Evolutionary conservation across 108 stramenopile species (phyloP), one percentile per base, ranked within the genome.

Genomic region (Skeletonema menzelii): DNA sequence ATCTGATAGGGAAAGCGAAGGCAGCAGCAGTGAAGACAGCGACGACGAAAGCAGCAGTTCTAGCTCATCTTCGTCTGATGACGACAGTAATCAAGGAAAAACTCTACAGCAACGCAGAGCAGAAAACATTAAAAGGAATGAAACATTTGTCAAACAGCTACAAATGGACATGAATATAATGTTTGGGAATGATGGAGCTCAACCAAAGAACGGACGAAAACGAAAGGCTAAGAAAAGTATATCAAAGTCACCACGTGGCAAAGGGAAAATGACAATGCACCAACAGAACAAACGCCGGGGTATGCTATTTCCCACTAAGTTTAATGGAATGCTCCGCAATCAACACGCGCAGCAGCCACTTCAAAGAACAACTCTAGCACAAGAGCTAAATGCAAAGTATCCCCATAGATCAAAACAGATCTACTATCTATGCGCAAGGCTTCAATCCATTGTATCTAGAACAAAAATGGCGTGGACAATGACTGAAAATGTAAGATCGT

Each of bases 371-470:
- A 44, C 56, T n/a, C 31, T 64, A 5, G 22, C 46, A 15, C 27
- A 61, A 19, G 76, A 64, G 26, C 58, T 77, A 26, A 66, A 77
- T 46, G 24, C 31, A 42, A 77, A 77, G 40, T 77, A 77, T 59
- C 76, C 76, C 24, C 42, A 61, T 49, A 63, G 76, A 38, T 65
- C 69, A 24, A 28, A 24, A 27, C 63, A 77, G 34, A 77, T 77
- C 30, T 59, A 70, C 49, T 13, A 56, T 35, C 63, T 77, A 24
- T 64, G 22, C 12, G 63, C 69, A 44, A 38, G 64, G 8, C 49
- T 77, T 20, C 62, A 63, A 57, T 31, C 60, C 17, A 40, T 58
- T 59, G 69, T 77, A 4, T 55, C 59, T 56, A 69, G 69, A 63
- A 69, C 76, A n/a, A 56, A 70, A 69, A 31, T 77, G 27, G 68